A percentile compares a stretch with the other conserved stretches of the same genome.
These are phyloP conservation scores for Candida labiduridarum DNA, from an alignment of 1,139 yeast species.

Conservation along the genomic window DNA sequence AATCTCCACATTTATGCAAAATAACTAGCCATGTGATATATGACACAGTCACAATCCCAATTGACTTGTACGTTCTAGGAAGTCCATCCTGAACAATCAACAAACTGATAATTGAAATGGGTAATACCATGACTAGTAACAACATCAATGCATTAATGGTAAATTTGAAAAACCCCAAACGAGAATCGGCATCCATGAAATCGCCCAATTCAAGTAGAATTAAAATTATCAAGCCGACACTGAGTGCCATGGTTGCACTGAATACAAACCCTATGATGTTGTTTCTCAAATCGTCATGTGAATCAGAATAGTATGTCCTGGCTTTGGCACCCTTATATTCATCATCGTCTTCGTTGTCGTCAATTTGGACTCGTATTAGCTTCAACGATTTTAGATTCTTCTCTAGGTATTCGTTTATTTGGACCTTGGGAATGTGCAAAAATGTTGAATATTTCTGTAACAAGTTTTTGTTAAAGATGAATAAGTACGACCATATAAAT, in stretches of 20 bases:
- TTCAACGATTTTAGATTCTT: conserved; percentile 18
- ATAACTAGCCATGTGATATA: conserved; percentile 35
- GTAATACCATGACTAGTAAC: conserved; percentile 35
- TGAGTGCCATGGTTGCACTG: conserved; percentile 32
- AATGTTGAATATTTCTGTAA: conserved; percentile 26
- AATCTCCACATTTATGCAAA: conserved; percentile 39
- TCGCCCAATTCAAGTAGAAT: conserved; percentile 44
- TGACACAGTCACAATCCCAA: conserved; percentile 15
- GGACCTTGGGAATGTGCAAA: conserved; percentile 20
- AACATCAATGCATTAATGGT: conserved; percentile 37
- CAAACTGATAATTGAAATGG: conserved; percentile 35
- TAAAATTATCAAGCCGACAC: conserved; percentile 35
- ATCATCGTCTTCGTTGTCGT: conserved; percentile 18
- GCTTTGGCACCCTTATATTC: conserved; percentile 12
- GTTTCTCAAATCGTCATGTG: conserved; percentile 9
- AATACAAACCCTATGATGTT: conserved; percentile 30
- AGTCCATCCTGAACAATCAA: conserved; percentile 29
- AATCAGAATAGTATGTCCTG: background rate
- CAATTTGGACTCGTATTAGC: conserved; percentile 22
- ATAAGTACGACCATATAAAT: conserved; percentile 24
- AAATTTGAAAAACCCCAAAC: conserved; percentile 30
- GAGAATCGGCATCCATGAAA: conserved; percentile 22
- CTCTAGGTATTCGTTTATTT: conserved; percentile 25
- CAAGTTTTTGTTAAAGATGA: conserved; percentile 28
- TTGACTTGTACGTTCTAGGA: conserved; percentile 19